phyloP scores from a whole-genome alignment of 345 rosid genomes.

The thale cress (Arabidopsis thaliana) region TAIR10.1 NC_003074.8:3475001-3475500 shows the following conservation, averaged over 20 bases:
- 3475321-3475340: constrained; percentile 80
- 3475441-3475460: constrained; percentile 53
- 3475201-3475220: constrained; percentile 80
- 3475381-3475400: constrained; percentile 43
- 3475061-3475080: constrained; percentile 95
- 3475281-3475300: constrained; percentile 92
- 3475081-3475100: constrained; percentile 85
- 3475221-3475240: constrained; percentile 88
- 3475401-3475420: constrained; percentile 30
- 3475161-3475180: constrained; percentile 94
- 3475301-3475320: constrained; percentile 73
- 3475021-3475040: constrained; percentile 43
- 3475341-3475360: constrained; percentile 77
- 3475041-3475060: constrained; percentile 77
- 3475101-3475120: constrained; percentile 77
- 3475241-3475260: constrained; percentile 88
- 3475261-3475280: constrained; percentile 92
- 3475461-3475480: constrained; percentile 53
- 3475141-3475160: constrained; percentile 77
- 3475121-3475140: constrained; percentile 79
- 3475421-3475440: constrained; percentile 42
- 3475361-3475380: constrained; percentile 62
- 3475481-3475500: constrained; percentile 46
- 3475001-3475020: background rate
- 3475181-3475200: constrained; percentile 95